Evolutionary conservation across 192 early-diverging fungal genomes (phyloP).

Genomic region (Phlyctochytrium arcticum): DNA sequence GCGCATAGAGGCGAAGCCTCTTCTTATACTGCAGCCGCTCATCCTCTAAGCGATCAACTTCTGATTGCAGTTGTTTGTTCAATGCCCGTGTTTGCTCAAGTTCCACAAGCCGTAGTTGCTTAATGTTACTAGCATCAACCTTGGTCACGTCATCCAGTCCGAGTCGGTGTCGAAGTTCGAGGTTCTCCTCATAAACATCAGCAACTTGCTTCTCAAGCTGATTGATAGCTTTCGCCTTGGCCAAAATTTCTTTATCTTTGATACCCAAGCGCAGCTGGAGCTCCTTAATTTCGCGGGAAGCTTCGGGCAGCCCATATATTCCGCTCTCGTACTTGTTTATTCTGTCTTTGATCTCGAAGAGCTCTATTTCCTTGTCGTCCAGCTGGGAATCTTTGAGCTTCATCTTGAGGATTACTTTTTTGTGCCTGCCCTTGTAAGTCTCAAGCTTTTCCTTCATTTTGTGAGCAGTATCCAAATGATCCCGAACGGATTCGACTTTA

Average conservation of each 20-base stretch:
- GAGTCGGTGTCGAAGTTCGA: conserved; percentile 29
- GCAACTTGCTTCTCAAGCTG: conserved; percentile 36
- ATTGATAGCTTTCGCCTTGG: conserved; percentile 35
- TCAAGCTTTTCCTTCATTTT: conserved; percentile 39
- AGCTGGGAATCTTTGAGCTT: conserved; percentile 30
- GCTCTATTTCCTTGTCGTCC: conserved; percentile 38
- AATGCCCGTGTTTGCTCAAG: conserved; percentile 41
- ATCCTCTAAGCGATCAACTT: conserved; percentile 51
- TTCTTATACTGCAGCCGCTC: conserved; percentile 47
- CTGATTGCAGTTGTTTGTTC: conserved; percentile 34
- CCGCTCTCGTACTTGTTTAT: conserved; percentile 44
- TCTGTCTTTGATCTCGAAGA: conserved; percentile 30
- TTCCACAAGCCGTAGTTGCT: conserved; percentile 34
- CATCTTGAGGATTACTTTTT: conserved; percentile 24
- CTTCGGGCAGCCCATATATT: conserved; percentile 45
- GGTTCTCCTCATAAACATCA: conserved; percentile 49
- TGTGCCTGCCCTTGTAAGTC: conserved; percentile 22
- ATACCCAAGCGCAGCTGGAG: conserved; percentile 32
- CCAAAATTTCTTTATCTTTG: conserved; percentile 39
- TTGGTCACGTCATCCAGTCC: conserved; percentile 24
- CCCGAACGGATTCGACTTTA: conserved; percentile 12
- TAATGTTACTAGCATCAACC: conserved; percentile 47
- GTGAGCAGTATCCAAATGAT: conserved; percentile 15
- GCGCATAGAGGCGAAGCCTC: conserved; percentile 33
- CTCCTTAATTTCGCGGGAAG: conserved; percentile 44